Evolutionary conservation across 768 basidiomycete species (phyloP), one percentile per base, ranked within the genome.

Genomic region (Pisolithus orientalis): DNA sequence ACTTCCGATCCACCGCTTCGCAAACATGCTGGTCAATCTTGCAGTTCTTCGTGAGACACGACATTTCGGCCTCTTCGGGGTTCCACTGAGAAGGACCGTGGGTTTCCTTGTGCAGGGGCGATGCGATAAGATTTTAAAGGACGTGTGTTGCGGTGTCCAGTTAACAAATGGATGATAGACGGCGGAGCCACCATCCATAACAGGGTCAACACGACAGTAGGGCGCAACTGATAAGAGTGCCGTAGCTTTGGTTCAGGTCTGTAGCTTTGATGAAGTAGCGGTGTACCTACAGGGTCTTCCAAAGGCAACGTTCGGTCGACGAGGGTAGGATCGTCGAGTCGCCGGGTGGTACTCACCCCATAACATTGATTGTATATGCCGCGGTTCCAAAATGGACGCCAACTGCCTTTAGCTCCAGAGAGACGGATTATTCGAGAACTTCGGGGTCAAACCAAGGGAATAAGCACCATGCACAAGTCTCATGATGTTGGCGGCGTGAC

Each of bases 351-450:
- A 47, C 55, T 17, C 49, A 74, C 72, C 74, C 73, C 16, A 77
- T 60, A 52, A 77, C 78, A 52, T 78, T 34, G 4, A 34, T 8
- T 78, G 56, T 72, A 72, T 6, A 73, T 73, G 21, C 72, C 74
- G 29, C 61, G 13, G 77, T 21, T 52, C 62, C 75, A 17, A 79
- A 47, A 54, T 78, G 78, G 48, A 80, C 54, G 3, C 70, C 71
- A 25, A 78, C 74, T 39, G 67, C 59, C 21, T 77, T 74, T 57
- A 1, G 11, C 77, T 78, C 55, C 73, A 78, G 37, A 79, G 69
- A 5, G 21, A 21, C 49, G 40, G 75, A 52, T 21, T 71, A 77
- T 50, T 78, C 75, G 38, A 80, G 60, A 42, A 79, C 70, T 60
- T 82, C 78, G 5, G 80, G 70, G 0, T 68, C 70, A 60, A 85